Evolutionary conservation across 164 flowering plant genomes (phyloP), one percentile per base, ranked within the genome.

Genomic region (grape (Vitis vinifera)): DNA sequence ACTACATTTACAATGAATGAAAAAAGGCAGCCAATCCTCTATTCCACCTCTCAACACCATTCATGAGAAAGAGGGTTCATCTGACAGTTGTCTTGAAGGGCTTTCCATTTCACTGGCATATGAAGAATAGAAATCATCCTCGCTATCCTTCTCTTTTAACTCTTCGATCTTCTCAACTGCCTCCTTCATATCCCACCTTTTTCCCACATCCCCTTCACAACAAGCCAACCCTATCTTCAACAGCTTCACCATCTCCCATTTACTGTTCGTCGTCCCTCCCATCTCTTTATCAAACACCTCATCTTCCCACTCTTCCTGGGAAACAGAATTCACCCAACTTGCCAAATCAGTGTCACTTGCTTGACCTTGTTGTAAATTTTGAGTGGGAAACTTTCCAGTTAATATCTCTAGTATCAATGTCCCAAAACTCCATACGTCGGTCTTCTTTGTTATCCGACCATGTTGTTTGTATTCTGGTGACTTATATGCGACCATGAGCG

Each of bases 361-460:
- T 50, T 74, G 76, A 2, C 79, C 84, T 9, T 75, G 74, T 13
- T 64, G 71, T 27, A 84, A 15, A 51, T 75, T 78, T 50, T 75
- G 79, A 1, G 81, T 62, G 0, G 90, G 93, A 67, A 82, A 79
- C 55, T 82, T 86, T 0, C 94, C 95, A 0, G 99, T 89, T 2
- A 95, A 29, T 19, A 85, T 79, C 79, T 95, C 99, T 4, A 95
- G 73, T 9, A 95, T 88, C 56, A 95, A 51, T 37, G 90, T 72
- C 15, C 99, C 98, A 8, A 92, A 71, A 51, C 86, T 74, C 99
- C 99, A 94, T 0, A 91, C 88, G 44, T 94, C 99, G 1, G 93
- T 83, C 71, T 90, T 92, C 85, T 76, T 86, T 12, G 89, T 83
- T 15, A 77, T 69, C 1, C 86, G 84, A 1, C 82, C 76, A 3